phyloP scores from a whole-genome alignment of 2,329 filamentous ascomycete species.

The Chalaropsis ovoidea region DNA sequence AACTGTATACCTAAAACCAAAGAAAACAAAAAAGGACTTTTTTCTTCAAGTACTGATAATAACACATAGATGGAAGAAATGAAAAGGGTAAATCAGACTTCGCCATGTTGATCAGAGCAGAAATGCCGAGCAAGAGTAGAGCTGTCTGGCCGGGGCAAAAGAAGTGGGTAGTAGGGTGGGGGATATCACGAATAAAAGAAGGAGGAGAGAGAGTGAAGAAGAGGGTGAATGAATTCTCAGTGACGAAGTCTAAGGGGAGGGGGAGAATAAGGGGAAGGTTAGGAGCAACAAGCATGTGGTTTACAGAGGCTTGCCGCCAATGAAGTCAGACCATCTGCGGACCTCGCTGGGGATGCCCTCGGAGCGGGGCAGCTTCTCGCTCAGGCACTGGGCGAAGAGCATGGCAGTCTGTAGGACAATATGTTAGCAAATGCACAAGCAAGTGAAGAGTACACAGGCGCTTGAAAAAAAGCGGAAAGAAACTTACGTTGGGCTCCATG shows the following conservation, averaged over 20 bases:
- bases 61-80: constrained; percentile 17
- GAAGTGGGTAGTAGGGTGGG: constrained; percentile 5
- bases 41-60: constrained; percentile 8
- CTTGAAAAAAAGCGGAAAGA: neutral
- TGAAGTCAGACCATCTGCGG: constrained; percentile 88
- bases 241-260: neutral
- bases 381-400: constrained; percentile 95
- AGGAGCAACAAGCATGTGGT: constrained; percentile 26
- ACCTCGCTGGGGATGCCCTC: constrained; percentile 89
- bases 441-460: neutral
- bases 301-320: constrained; percentile 73
- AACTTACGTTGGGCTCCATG: constrained; percentile 89
- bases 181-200: constrained; percentile 20
- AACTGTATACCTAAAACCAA: constrained; percentile 8
- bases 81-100: neutral
- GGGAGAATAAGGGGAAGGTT: neutral
- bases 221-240: neutral
- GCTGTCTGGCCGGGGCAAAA: neutral
- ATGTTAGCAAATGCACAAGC: constrained; percentile 30
- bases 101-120: constrained; percentile 2
- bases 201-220: neutral
- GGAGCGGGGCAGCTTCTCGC: constrained; percentile 78
- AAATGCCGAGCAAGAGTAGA: neutral
- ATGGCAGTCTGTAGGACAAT: constrained; percentile 63
- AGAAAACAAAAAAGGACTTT: constrained; percentile 9